Evolutionary conservation across 805 yeast genomes (phyloP).

Genomic region (Brettanomyces naardenensis): DNA sequence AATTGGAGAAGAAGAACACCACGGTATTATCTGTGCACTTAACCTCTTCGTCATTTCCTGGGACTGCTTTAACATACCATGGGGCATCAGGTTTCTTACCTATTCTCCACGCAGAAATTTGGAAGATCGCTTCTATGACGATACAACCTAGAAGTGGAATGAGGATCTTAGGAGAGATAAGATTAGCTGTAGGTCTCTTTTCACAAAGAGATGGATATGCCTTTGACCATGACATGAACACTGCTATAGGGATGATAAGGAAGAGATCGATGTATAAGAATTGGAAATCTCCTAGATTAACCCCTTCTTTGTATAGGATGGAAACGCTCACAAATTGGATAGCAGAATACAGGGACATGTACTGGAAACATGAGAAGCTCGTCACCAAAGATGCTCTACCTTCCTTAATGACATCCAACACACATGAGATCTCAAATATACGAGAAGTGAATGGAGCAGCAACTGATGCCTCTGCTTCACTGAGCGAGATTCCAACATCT

Average conservation of each 20-base stretch:
- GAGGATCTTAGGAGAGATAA: conserved; percentile 82
- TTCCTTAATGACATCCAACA: conserved; percentile 81
- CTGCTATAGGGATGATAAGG: conserved; percentile 87
- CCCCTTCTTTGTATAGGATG: conserved; percentile 77
- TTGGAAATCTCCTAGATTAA: conserved; percentile 94
- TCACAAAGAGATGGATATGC: conserved; percentile 53
- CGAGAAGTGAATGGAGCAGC: conserved; percentile 98
- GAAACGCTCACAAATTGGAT: conserved; percentile 89
- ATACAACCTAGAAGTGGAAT: conserved; percentile 80
- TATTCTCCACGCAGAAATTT: conserved; percentile 55
- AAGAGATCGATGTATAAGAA: conserved; percentile 89
- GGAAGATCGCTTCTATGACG: conserved; percentile 53
- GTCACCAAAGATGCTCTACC: conserved; percentile 95
- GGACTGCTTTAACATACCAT: conserved; percentile 79
- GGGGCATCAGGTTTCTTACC: conserved; percentile 38
- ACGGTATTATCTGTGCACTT: conserved; percentile 86
- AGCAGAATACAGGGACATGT: conserved; percentile 95
- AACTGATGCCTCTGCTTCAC: conserved; percentile 97
- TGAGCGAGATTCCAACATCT: conserved; percentile 89
- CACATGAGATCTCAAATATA: conserved; percentile 86
- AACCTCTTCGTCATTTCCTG: conserved; percentile 77
- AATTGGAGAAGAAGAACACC: conserved; percentile 70
- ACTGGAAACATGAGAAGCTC: conserved; percentile 93
- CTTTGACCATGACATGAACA: conserved; percentile 96
- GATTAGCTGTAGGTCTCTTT: conserved; percentile 89